These are phyloP conservation scores for Populus alba DNA, from an alignment of 345 rosid genomes.

Conservation along the genomic window DNA sequence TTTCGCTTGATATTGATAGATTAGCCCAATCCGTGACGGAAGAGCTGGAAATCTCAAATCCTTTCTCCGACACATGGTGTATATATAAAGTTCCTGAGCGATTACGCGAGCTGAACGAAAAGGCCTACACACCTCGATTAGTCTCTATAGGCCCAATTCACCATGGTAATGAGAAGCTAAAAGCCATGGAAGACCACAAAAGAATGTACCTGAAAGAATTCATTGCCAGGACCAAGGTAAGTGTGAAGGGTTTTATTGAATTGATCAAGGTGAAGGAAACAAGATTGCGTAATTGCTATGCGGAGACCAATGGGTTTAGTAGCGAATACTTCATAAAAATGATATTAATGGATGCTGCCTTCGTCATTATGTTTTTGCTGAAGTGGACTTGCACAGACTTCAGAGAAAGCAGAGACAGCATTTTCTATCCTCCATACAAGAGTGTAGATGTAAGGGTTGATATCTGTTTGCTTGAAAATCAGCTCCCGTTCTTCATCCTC, in stretches of 20 bases:
- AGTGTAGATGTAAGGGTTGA: too few relatives aligned
- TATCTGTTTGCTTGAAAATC: too few relatives aligned
- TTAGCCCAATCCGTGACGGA: not conserved
- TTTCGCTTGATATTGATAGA: not conserved
- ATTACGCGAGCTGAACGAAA: not conserved
- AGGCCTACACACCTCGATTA: slow-evolving; percentile 1
- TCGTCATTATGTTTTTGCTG: slow-evolving; percentile 1
- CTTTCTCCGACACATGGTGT: slow-evolving; percentile 1
- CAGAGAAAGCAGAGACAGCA: too few relatives aligned
- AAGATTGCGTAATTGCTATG: not conserved
- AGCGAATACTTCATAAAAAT: slow-evolving; percentile 6
- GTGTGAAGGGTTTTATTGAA: not conserved
- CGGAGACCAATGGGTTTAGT: not conserved
- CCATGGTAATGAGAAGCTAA: not conserved
- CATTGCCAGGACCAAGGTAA: not conserved
- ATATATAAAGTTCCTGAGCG: slow-evolving; percentile 7
- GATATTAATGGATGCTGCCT: slow-evolving; percentile 6
- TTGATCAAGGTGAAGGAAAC: not conserved
- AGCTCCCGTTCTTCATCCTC: too few relatives aligned
- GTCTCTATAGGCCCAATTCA: not conserved
- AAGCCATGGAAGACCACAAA: slow-evolving; percentile 16
- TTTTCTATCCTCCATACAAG: too few relatives aligned
- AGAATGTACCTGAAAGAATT: not conserved
- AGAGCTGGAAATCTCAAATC: not conserved
- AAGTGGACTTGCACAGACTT: too few relatives aligned